Conservation (phyloP, 768 basidiomycete species). For the Russula lepida region DNA sequence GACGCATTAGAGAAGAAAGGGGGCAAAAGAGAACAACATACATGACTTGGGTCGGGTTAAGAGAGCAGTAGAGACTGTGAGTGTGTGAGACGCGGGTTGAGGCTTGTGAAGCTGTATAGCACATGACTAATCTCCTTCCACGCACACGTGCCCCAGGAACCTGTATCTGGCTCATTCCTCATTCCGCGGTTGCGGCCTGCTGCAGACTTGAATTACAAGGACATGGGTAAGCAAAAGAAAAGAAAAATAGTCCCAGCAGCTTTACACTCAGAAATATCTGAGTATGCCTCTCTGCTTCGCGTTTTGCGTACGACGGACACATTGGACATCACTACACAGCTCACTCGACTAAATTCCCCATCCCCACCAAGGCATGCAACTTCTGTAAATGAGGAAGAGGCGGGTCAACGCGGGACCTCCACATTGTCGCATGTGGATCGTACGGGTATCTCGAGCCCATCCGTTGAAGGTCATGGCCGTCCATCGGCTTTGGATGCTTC, state of each 20-base stretch:
- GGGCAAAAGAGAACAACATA: conserved; percentile 8
- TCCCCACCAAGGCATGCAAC: neutral
- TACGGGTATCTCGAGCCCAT: neutral
- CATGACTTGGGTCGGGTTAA: conserved; percentile 16
- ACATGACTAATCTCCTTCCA: conserved; percentile 25
- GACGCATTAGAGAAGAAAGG: neutral
- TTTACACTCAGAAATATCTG: conserved; percentile 55
- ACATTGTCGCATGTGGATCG: conserved; percentile 1
- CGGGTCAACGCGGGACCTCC: neutral
- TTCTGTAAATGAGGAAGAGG: conserved; percentile 2
- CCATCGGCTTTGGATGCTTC: neutral
- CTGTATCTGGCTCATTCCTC: too few relatives aligned
- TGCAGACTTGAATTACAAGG: neutral
- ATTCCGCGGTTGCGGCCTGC: too few relatives aligned
- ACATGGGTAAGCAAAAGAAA: conserved; percentile 35
- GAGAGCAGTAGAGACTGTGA: conserved; percentile 15
- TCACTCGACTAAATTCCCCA: conserved; percentile 25
- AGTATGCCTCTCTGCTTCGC: conserved; percentile 59
- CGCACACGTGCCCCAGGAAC: conserved; percentile 5
- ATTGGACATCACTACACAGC: conserved; percentile 50
- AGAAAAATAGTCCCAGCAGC: conserved; percentile 41
- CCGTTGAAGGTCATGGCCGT: neutral
- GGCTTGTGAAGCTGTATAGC: conserved; percentile 32
- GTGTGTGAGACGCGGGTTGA: too few relatives aligned
- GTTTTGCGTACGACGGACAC: conserved; percentile 49